Evolutionary conservation across 345 rosid species (phyloP).

Genomic region (Linum trigynum): DNA sequence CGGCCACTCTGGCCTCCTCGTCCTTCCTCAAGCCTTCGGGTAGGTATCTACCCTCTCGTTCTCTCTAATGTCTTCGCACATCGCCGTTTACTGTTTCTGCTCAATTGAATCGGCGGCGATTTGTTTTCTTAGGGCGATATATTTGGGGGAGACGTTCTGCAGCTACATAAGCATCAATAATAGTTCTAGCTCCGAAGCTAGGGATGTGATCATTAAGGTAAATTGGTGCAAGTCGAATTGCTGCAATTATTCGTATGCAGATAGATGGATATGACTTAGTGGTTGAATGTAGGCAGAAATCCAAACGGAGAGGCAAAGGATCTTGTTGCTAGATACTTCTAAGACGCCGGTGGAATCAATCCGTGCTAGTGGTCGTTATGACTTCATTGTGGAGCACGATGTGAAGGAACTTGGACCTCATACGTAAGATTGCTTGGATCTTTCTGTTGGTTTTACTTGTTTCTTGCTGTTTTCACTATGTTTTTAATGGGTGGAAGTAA

Average conservation of each 20-base stretch:
- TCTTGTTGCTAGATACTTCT: slow-evolving; percentile 75
- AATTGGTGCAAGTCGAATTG: background rate
- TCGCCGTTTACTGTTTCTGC: background rate
- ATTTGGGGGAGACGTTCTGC: slow-evolving; percentile 87
- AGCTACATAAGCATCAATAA: slow-evolving; percentile 91
- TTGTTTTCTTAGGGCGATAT: slow-evolving; percentile 53
- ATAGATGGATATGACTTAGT: background rate
- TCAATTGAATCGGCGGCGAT: background rate
- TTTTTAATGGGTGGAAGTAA: background rate
- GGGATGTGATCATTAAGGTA: slow-evolving; percentile 76
- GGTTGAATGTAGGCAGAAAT: slow-evolving; percentile 67
- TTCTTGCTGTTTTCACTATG: background rate
- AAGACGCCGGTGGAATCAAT: slow-evolving; percentile 81
- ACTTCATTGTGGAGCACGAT: slow-evolving; percentile 93
- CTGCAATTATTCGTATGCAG: background rate
- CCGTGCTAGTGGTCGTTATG: slow-evolving; percentile 81
- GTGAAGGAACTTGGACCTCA: slow-evolving; percentile 99
- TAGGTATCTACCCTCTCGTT: slow-evolving; percentile 10
- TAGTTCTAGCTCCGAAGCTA: slow-evolving; percentile 73
- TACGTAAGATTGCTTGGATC: slow-evolving; percentile 37
- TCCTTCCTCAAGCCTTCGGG: slow-evolving; percentile 98
- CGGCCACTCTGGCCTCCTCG: slow-evolving; percentile 90
- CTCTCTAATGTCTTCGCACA: background rate
- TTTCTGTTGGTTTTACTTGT: background rate
- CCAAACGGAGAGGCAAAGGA: slow-evolving; percentile 89